These are phyloP conservation scores for Mortierella alpina DNA, from an alignment of 192 early-diverging fungal species.

Conservation along the genomic window DNA sequence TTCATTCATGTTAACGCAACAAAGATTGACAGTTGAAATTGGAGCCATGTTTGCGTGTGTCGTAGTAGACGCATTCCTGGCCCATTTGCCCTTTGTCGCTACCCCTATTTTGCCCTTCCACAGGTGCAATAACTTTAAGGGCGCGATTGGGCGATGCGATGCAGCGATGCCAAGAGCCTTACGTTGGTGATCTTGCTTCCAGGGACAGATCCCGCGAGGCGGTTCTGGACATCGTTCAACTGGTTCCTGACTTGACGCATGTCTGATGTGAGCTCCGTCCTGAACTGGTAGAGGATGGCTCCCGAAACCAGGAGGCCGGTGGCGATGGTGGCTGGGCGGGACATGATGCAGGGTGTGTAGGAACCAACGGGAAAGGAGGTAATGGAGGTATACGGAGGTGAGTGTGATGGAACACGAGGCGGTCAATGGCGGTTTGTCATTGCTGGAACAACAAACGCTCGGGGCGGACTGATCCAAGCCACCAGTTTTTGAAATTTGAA, in stretches of 20 bases:
- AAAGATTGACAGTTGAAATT: no score
- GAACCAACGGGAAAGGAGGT: not conserved
- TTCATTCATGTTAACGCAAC: no score
- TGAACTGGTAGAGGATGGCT: conserved; percentile 51
- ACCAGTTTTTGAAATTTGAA: not conserved
- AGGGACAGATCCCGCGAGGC: conserved; percentile 51
- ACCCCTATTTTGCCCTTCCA: not conserved
- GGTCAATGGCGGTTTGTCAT: no score
- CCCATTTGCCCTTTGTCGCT: not conserved
- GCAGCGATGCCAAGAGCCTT: not conserved
- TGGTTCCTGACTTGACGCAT: conserved; percentile 49
- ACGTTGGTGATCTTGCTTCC: conserved; percentile 52
- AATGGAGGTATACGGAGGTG: not conserved
- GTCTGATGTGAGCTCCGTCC: conserved; percentile 49
- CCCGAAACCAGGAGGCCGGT: conserved; percentile 50
- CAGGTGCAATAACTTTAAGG: not conserved
- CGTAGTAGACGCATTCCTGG: not conserved
- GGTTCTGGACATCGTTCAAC: conserved; percentile 51
- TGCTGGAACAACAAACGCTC: not conserved
- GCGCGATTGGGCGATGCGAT: no score
- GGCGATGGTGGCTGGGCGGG: conserved; percentile 48
- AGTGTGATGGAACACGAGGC: no score
- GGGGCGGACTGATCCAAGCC: not conserved
- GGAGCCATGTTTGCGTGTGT: not conserved
- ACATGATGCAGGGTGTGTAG: conserved; percentile 20